Base-by-base conservation (phyloP, 257 asterid genomes). In the Solanum lignicaule region DNA sequence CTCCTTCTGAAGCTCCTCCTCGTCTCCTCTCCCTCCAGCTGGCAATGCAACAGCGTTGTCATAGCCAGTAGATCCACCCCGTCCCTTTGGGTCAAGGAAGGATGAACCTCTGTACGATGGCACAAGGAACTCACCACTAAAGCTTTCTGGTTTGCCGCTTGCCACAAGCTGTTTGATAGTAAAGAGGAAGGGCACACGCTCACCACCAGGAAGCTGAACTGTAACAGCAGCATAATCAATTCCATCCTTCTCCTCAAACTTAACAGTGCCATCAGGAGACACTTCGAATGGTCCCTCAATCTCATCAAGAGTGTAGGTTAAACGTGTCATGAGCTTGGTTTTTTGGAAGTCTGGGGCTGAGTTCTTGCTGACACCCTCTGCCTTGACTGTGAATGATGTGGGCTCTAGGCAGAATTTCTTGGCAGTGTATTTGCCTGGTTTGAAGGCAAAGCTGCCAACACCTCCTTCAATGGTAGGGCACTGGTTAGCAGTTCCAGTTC, bases 241-340 rank as follows among this genome's bases (percentile, higher is more conserved):
- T 33, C 99, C 99, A 29, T 97, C 99, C 60, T 97, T 97, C 94
- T 96, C 99, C 91, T 92, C 98, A 29, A 97, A 97, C 91, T 96
- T 97, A 83, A 97, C 75, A 1, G 94, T 83, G 11, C 99, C 99
- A 23, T 97, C 99, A 0, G 87, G 33, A 15, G 98, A 92, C 20
- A 97, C 99, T 81, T 94, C 98, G n/a, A 97, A 94, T 0, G 99
- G 99, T 18, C 98, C 99, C 90, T 97, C 99, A n/a, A 97, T 96
- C 91, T 97, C 99, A 33, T 97, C 99, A 0, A 97, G 96, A 73
- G 99, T 97, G 97, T 97, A 97, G 92, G 99, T 97, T 43, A 97
- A 87, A 23, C 99, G 98, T 69, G 99, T 96, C 99, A 97, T 96
- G 90, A 97, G 99, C 92, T 97, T 97, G n/a, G 99, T 95, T 83